Evolutionary conservation across 768 basidiomycete genomes (phyloP).

Genomic region (Pholiota microspora): DNA sequence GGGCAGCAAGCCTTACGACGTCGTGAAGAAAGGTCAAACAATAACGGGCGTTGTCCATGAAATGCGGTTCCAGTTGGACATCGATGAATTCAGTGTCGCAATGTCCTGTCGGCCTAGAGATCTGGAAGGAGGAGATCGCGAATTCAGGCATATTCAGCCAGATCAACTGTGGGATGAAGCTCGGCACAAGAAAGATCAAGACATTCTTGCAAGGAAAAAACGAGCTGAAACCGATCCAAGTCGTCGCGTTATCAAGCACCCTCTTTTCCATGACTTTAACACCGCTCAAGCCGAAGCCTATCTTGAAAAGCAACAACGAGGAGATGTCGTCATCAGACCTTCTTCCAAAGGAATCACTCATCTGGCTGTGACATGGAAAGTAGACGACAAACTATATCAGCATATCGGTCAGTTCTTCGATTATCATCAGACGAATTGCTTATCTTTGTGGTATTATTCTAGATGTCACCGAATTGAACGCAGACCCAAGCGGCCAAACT

Average conservation of each 20-base stretch:
- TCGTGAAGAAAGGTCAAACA: conserved; percentile 77
- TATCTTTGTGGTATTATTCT: not conserved
- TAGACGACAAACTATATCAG: conserved; percentile 92
- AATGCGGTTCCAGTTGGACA: conserved; percentile 58
- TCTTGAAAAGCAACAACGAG: conserved; percentile 86
- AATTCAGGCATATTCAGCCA: conserved; percentile 54
- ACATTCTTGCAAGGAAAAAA: conserved; percentile 79
- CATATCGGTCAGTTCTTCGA: conserved; percentile 75
- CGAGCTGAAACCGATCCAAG: conserved; percentile 76
- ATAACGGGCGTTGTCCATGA: conserved; percentile 77
- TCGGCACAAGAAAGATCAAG: conserved; percentile 65
- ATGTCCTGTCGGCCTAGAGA: conserved; percentile 71
- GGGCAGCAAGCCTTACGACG: conserved; percentile 37
- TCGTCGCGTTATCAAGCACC: conserved; percentile 92
- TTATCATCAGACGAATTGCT: not conserved
- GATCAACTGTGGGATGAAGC: conserved; percentile 66
- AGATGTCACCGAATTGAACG: conserved; percentile 85
- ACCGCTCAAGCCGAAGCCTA: conserved; percentile 86
- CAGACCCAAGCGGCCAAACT: conserved; percentile 67
- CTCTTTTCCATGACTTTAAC: conserved; percentile 96
- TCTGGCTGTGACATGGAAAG: conserved; percentile 98
- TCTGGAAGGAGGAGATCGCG: conserved; percentile 57
- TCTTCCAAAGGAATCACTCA: conserved; percentile 93
- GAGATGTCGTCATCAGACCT: conserved; percentile 95
- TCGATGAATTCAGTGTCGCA: conserved; percentile 66